Base-by-base conservation (phyloP, 2,329 filamentous ascomycete genomes). In the Aspergillus uvarum region DNA sequence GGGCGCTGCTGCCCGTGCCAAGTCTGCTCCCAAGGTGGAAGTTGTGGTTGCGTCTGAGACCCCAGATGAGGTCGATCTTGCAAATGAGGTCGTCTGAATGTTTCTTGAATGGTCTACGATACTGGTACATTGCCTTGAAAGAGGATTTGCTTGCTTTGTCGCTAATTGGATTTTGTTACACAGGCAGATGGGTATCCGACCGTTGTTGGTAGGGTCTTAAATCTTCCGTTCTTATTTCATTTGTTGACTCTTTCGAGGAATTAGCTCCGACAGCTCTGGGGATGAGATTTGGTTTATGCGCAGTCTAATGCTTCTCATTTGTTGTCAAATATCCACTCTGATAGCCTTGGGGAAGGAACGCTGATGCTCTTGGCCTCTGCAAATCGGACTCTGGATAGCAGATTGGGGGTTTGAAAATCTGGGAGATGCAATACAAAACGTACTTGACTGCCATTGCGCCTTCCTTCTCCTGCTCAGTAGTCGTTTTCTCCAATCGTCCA, bases 1-100 rank as follows among this genome's bases (percentile, higher is more conserved):
- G 29, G 50, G 55, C 35, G 61, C 62, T 35, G 21, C 38, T 14
- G 49, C 66, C n/a, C 61, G 66, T 4, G 65, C 65, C 5, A 67
- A 64, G 16, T 53, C 29, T 47, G 47, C 47, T 14, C 22, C 38
- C 11, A 54, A 53, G 32, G 26, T 14, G 24, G 53, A 50, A 4
- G 21, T 21, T 16, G 49, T 29, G 4, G 19, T 35, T 6, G 11
- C 44, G 38, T 16, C 32, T 5, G 53, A 55, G 42, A 2, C 29
- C 12, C 60, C 54, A 48, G 58, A 51, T 10, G 7, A n/a, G 38
- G 5, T 5, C n/a, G 38, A n/a, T 19, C 14, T 19, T 7, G 5
- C 4, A 12, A 44, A 6, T 16, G 38, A 44, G 1, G 38, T 44
- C 6, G 16, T 44, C 8, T 44, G 8, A 44, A 16, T 44, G 7